phyloP scores from a whole-genome alignment of 306 rosid genomes.

The Cyamopsis tetragonoloba region DNA sequence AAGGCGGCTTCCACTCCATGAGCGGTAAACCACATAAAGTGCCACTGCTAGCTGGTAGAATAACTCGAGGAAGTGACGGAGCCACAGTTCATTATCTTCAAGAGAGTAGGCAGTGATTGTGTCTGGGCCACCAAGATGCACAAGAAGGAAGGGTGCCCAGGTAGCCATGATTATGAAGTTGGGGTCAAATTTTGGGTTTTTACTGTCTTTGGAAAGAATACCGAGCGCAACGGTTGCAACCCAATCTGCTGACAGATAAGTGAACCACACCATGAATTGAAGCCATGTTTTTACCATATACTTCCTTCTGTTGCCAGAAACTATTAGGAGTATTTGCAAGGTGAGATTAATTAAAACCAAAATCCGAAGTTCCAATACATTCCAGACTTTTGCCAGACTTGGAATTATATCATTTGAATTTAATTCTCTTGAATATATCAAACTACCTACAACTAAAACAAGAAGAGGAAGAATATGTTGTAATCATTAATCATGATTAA shows the following conservation, averaged over 20 bases:
- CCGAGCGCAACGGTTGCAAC: slow-evolving; percentile 22
- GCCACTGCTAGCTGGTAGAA: slow-evolving; percentile 16
- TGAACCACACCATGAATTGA: slow-evolving; percentile 12
- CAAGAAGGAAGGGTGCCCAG: slow-evolving; percentile 46
- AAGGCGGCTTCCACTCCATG: not conserved
- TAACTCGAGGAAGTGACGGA: slow-evolving; percentile 19
- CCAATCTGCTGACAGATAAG: slow-evolving; percentile 40
- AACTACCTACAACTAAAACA: not conserved
- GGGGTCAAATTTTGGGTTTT: not conserved
- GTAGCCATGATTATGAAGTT: slow-evolving; percentile 2
- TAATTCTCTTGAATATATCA: not conserved
- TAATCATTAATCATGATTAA: no score
- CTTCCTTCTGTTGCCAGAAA: slow-evolving; percentile 34
- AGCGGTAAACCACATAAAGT: not conserved
- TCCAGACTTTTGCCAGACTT: slow-evolving; percentile 13
- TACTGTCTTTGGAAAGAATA: slow-evolving; percentile 19
- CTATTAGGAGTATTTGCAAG: slow-evolving; percentile 25
- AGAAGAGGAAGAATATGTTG: no score
- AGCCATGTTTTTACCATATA: not conserved
- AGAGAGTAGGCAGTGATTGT: slow-evolving; percentile 34
- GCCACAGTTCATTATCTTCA: slow-evolving; percentile 41
- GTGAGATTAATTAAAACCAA: slow-evolving; percentile 24
- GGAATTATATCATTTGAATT: not conserved
- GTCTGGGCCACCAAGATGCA: slow-evolving; percentile 48
- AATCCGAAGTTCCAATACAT: slow-evolving; percentile 24